Conservation (phyloP, 2,329 filamentous ascomycete species). For the Curvularia sp. region DNA sequence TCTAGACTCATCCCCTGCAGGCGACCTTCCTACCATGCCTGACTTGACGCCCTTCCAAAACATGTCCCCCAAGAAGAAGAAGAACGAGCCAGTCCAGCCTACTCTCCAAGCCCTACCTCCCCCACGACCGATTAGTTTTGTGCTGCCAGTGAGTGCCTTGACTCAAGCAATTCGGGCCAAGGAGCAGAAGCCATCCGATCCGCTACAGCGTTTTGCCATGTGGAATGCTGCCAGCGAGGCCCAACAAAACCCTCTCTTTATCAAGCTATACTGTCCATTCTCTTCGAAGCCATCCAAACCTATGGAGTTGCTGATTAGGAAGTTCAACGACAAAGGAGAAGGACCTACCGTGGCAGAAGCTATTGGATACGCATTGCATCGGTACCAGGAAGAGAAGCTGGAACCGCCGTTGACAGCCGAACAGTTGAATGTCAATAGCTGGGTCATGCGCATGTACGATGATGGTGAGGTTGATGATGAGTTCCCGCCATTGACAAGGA, state of each 20-base stretch:
- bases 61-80: constrained; percentile 68
- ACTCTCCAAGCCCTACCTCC: constrained; percentile 73
- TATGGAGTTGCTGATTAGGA: constrained; percentile 74
- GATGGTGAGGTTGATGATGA: constrained; percentile 86
- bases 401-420: constrained; percentile 70
- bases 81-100: constrained; percentile 53
- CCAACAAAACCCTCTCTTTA: constrained; percentile 68
- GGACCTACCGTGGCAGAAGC: constrained; percentile 77
- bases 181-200: constrained; percentile 71
- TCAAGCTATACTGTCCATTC: constrained; percentile 80
- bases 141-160: constrained; percentile 73
- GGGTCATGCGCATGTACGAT: constrained; percentile 83
- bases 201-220: constrained; percentile 78
- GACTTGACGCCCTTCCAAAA: constrained; percentile 52
- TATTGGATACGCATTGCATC: constrained; percentile 80
- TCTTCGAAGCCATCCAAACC: constrained; percentile 70
- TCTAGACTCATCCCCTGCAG: constrained; percentile 61
- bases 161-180: constrained; percentile 77
- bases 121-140: constrained; percentile 73
- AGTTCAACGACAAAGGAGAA: constrained; percentile 72
- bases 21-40: constrained; percentile 53
- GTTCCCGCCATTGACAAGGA: constrained; percentile 79
- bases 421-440: constrained; percentile 80
- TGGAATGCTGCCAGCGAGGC: constrained; percentile 80
- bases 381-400: constrained; percentile 78